Evolutionary conservation across 1,139 yeast species (phyloP).

Genomic region (Taiozyma onychis): DNA sequence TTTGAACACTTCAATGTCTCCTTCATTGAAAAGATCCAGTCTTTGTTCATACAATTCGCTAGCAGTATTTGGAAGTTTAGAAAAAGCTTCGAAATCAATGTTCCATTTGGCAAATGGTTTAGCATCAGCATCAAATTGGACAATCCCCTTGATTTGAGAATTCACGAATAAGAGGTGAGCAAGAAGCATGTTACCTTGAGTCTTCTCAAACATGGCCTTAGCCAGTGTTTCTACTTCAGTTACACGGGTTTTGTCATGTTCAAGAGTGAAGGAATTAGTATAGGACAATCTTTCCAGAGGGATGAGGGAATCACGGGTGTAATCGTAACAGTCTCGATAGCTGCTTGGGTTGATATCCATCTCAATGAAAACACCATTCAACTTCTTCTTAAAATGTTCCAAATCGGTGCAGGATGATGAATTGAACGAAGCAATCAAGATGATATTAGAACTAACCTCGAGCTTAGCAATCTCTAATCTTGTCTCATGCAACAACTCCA

Average conservation of each 20-base stretch:
- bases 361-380: conserved; percentile 24
- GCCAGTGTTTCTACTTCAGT: background rate
- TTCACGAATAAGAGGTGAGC: conserved; percentile 2
- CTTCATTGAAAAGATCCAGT: conserved; percentile 4
- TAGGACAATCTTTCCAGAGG: conserved; percentile 3
- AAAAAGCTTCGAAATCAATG: conserved; percentile 21
- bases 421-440: conserved; percentile 14
- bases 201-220: conserved; percentile 21
- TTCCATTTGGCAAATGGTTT: conserved; percentile 18
- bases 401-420: conserved; percentile 1
- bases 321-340: conserved; percentile 23
- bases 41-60: conserved; percentile 5
- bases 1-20: conserved; percentile 28
- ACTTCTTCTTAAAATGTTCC: conserved; percentile 19
- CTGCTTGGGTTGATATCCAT: conserved; percentile 21
- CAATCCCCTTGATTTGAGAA: background rate
- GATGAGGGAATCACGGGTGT: conserved; percentile 22
- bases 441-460: conserved; percentile 10
- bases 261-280: background rate
- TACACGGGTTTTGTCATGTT: background rate
- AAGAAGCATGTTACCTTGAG: conserved; percentile 27
- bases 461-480: conserved; percentile 11
- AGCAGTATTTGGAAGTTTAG: conserved; percentile 1
- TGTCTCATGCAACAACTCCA: conserved; percentile 21
- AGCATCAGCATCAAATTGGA: conserved; percentile 12